phyloP scores from a whole-genome alignment of 345 rosid genomes.

The Salix caprea region DNA sequence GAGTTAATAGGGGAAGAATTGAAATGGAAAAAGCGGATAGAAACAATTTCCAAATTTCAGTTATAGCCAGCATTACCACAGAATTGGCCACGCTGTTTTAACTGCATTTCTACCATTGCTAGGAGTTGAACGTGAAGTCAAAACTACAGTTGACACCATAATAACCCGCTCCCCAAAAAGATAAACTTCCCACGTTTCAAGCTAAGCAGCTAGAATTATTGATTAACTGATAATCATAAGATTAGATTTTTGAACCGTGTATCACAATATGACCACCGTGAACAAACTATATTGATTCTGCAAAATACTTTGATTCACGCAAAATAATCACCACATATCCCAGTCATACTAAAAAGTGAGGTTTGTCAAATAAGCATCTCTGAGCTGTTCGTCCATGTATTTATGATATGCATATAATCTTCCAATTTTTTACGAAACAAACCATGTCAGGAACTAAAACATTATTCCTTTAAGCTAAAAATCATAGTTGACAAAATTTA shows the following conservation, averaged over 20 bases:
- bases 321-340: background rate
- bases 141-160: background rate
- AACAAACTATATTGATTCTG: too few relatives aligned
- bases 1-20: background rate
- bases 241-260: too few relatives aligned
- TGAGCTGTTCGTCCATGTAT: background rate
- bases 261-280: too few relatives aligned
- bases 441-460: background rate
- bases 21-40: background rate
- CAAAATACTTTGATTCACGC: too few relatives aligned
- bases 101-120: background rate
- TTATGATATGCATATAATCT: background rate
- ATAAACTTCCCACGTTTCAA: background rate
- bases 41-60: background rate
- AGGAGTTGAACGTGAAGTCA: background rate
- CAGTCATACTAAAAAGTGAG: background rate
- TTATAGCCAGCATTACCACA: background rate
- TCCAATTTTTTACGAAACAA: background rate
- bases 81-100: background rate
- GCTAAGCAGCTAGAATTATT: background rate
- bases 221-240: background rate
- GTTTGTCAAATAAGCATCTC: background rate
- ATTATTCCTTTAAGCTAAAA: too few relatives aligned
- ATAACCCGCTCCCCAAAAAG: background rate
- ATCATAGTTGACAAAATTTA: too few relatives aligned